phyloP scores from a whole-genome alignment of 2,329 filamentous ascomycete species.

The Hymenoscyphus scutula region DNA sequence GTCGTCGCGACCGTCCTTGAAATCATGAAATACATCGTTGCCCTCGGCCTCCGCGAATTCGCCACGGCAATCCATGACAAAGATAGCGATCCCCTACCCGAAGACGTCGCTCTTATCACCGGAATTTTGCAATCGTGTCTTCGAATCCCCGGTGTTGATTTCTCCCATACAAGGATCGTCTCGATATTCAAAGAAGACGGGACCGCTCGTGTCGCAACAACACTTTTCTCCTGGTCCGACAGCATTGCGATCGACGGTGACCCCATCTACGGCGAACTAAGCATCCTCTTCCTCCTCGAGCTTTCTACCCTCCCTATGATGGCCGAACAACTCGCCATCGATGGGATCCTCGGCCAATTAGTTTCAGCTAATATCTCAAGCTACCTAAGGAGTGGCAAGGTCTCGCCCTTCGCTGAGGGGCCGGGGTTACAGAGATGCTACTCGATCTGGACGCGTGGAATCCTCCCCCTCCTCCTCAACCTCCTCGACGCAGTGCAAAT shows the following conservation, averaged over 20 bases:
- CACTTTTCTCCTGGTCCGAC: conserved; percentile 92
- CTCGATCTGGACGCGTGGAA: conserved; percentile 83
- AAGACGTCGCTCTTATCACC: conserved; percentile 83
- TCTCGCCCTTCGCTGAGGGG: conserved; percentile 76
- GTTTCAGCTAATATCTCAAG: conserved; percentile 76
- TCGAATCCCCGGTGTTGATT: conserved; percentile 71
- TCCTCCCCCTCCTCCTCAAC: conserved; percentile 86
- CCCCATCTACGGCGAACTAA: conserved; percentile 91
- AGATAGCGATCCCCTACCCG: conserved; percentile 61
- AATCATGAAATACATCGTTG: conserved; percentile 75
- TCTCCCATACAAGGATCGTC: conserved; percentile 68
- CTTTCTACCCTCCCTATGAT: conserved; percentile 77
- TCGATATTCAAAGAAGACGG: conserved; percentile 69
- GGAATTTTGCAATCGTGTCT: conserved; percentile 84
- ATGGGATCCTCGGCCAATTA: conserved; percentile 77
- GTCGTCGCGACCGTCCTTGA: conserved; percentile 54
- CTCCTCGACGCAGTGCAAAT: conserved; percentile 78
- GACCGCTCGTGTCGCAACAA: conserved; percentile 75
- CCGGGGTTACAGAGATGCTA: conserved; percentile 71
- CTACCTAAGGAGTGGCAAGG: conserved; percentile 67
- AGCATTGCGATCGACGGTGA: conserved; percentile 74
- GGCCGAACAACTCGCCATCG: conserved; percentile 86
- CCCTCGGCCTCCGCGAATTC: conserved; percentile 76
- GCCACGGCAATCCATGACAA: conserved; percentile 80
- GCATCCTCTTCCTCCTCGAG: conserved; percentile 82